These are phyloP conservation scores for Eucalyptus cloeziana DNA, from an alignment of 345 rosid genomes.

Conservation along the genomic window DNA sequence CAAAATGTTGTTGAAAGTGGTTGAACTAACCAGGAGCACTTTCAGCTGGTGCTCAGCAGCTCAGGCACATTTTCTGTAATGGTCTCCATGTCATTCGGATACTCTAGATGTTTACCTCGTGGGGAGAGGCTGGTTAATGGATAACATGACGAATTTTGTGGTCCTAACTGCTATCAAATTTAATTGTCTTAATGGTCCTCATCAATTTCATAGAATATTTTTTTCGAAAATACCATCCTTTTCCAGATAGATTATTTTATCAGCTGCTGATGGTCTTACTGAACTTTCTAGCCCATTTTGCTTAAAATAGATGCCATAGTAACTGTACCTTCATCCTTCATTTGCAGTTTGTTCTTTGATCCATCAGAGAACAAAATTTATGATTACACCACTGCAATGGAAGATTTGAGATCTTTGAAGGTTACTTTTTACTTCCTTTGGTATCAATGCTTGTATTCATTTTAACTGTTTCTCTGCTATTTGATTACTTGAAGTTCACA, in stretches of 20 bases:
- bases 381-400: conserved; percentile 68
- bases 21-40: neutral
- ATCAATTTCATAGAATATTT: neutral
- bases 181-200: neutral
- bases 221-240: neutral
- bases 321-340: neutral
- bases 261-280: neutral
- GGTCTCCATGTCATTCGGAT: neutral
- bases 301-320: neutral
- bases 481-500: neutral
- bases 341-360: conserved; percentile 51
- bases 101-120: neutral
- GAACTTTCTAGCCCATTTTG: neutral
- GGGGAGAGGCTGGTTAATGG: neutral
- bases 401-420: conserved; percentile 62
- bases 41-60: neutral
- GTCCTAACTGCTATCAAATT: neutral
- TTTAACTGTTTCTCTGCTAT: neutral
- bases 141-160: neutral
- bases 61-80: neutral
- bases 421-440: conserved; percentile 20
- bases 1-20: neutral
- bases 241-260: neutral
- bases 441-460: neutral
- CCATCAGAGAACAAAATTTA: conserved; percentile 51